Evolutionary conservation across 2,329 filamentous ascomycete genomes (phyloP).

Genomic region (Neofusicoccum sp.): DNA sequence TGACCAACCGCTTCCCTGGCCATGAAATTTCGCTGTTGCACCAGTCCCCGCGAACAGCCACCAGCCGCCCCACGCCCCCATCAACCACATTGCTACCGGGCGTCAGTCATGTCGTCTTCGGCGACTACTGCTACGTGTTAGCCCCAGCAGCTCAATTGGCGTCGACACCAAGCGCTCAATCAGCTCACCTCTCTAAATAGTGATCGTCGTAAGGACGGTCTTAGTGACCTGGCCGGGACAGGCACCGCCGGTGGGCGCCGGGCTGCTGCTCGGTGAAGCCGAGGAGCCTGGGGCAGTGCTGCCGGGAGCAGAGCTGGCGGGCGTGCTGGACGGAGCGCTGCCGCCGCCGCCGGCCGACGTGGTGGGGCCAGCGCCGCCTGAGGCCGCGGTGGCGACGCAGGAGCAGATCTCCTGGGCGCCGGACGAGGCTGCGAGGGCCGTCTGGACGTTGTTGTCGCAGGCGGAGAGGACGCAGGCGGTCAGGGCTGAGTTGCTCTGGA

Average conservation of each 20-base stretch:
- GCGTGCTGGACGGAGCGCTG: background rate
- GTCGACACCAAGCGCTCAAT: background rate
- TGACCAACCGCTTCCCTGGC: no score
- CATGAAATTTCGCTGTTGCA: no score
- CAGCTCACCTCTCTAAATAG: background rate
- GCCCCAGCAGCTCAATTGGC: no score
- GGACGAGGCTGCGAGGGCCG: constrained; percentile 12
- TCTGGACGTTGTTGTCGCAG: constrained; percentile 9
- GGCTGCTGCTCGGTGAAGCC: background rate
- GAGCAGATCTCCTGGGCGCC: constrained; percentile 8
- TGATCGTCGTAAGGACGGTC: background rate
- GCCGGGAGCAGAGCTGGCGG: background rate
- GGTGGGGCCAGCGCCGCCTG: background rate
- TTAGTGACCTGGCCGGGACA: background rate
- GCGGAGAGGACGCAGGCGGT: constrained; percentile 1
- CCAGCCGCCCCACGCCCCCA: no score
- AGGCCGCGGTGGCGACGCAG: constrained; percentile 12
- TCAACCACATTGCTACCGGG: no score
- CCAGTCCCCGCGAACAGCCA: no score
- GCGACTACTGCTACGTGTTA: no score
- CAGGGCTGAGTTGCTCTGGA: background rate
- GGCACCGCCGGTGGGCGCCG: background rate
- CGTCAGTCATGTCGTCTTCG: no score
- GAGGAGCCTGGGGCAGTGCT: background rate
- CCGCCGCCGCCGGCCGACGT: background rate